Conservation (phyloP, 225 moss, liverwort and hornwort species). For the Bryoerythrophyllum caledonicum region DNA sequence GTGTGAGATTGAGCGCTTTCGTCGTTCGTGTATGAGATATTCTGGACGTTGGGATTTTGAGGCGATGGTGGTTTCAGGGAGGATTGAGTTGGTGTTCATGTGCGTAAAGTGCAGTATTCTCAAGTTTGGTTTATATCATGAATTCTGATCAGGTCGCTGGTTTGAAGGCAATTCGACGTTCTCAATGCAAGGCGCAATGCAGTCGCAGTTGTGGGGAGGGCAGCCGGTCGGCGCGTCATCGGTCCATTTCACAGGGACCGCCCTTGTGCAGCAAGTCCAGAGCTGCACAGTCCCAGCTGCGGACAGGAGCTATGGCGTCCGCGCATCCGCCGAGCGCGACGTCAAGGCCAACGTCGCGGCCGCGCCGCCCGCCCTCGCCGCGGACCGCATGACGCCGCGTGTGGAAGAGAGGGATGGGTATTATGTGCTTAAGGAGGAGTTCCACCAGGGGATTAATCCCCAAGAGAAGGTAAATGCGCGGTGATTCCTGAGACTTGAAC, state of each 20-base stretch:
- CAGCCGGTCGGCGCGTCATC: background rate
- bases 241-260: background rate
- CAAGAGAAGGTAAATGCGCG: conserved; percentile 46
- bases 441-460: conserved; percentile 46
- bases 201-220: conserved; percentile 18
- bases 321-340: conserved; percentile 24
- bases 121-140: background rate
- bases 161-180: background rate
- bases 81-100: background rate
- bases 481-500: background rate
- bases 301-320: conserved; percentile 4
- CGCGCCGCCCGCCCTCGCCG: conserved; percentile 12
- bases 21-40: too few species aligned
- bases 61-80: background rate
- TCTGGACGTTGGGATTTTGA: background rate
- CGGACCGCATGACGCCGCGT: conserved; percentile 36
- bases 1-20: too few species aligned
- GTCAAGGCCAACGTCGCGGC: conserved; percentile 30
- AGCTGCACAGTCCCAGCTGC: background rate
- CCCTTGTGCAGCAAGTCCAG: background rate
- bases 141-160: background rate
- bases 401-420: conserved; percentile 58
- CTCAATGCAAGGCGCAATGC: conserved; percentile 24
- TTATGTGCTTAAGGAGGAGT: conserved; percentile 60
- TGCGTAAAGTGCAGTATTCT: background rate